Evolutionary conservation across 257 asterid genomes (phyloP).

Genomic region (Jaltomata sinuosa): DNA sequence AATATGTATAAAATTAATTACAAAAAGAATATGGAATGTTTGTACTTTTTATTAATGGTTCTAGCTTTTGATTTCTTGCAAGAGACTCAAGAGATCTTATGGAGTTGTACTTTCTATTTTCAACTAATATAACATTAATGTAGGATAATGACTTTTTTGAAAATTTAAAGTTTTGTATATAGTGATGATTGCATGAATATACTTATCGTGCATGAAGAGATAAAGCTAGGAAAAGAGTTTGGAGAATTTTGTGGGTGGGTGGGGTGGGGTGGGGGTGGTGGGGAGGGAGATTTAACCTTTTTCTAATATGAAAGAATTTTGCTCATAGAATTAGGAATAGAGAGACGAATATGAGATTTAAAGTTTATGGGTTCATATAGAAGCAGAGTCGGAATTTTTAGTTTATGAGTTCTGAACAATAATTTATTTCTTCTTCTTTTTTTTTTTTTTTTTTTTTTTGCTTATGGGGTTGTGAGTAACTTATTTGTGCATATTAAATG

Average conservation of each 20-base stretch:
- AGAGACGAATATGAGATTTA: fast-evolving
- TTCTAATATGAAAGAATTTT: not conserved
- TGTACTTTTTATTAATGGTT: not conserved
- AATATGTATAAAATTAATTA: not conserved
- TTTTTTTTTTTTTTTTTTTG: too few species aligned
- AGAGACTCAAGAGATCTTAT: slow-evolving; percentile 39
- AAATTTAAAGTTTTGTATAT: not conserved
- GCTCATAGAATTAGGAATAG: not conserved
- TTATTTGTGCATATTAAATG: not conserved
- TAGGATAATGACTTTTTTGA: not conserved
- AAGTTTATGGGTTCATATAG: not conserved
- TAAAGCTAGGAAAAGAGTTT: not conserved
- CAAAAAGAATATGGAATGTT: not conserved
- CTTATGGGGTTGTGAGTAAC: not conserved
- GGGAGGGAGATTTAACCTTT: not conserved
- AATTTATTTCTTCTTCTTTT: too few species aligned
- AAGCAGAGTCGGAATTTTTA: fast-evolving
- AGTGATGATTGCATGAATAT: slow-evolving; percentile 19
- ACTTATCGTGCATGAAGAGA: slow-evolving; percentile 47
- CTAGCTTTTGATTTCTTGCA: slow-evolving; percentile 40
- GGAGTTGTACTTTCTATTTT: not conserved
- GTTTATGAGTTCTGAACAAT: not conserved
- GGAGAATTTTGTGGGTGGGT: not conserved
- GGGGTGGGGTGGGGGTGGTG: too few species aligned
- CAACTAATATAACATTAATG: not conserved